A percentile compares a stretch with the other conserved stretches of the same genome.
phyloP scores from a whole-genome alignment of 140 eudicot species.

The Flaveria floridana region DNA sequence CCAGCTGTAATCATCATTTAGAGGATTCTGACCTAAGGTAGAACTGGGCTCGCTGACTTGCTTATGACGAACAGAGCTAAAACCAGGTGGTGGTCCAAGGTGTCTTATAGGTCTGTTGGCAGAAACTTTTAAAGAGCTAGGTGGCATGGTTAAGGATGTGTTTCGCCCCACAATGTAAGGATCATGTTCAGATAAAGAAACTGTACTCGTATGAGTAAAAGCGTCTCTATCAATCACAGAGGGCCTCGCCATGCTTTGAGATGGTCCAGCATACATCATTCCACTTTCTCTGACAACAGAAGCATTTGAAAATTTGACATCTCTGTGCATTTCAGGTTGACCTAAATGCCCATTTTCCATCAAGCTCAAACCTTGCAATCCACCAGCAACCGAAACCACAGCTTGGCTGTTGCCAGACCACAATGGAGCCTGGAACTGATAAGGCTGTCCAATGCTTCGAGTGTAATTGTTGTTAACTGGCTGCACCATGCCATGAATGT shows the following conservation, averaged over 20 bases:
- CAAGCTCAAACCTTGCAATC: conserved; percentile 43
- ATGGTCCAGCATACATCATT: conserved; percentile 21
- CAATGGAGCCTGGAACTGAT: conserved; percentile 32
- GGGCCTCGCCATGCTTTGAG: conserved; percentile 27
- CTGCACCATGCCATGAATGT: conserved; percentile 8
- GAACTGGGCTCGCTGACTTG: conserved; percentile 35
- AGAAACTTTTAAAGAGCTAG: conserved; percentile 39
- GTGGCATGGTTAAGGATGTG: conserved; percentile 30
- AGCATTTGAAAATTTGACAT: conserved; percentile 18
- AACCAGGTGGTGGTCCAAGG: conserved; percentile 75
- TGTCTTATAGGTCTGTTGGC: conserved; percentile 54
- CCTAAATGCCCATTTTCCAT: conserved; percentile 47
- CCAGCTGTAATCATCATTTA: conserved; percentile 53
- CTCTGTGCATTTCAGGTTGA: conserved; percentile 33
- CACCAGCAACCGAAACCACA: conserved; percentile 29
- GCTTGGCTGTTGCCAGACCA: conserved; percentile 40
- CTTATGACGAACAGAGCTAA: conserved; percentile 52
- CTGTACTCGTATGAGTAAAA: conserved; percentile 16
- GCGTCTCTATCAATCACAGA: conserved; percentile 27
- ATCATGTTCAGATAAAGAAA: conserved; percentile 36
- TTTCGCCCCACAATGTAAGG: conserved; percentile 32
- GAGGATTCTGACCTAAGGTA: conserved; percentile 36
- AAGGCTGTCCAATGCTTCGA: conserved; percentile 33
- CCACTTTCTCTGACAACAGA: conserved; percentile 24
- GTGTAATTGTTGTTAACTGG: conserved; percentile 20